These are phyloP conservation scores for Ustilago tritici DNA, from an alignment of 1,284 basidiomycete species.

Conservation along the genomic window DNA sequence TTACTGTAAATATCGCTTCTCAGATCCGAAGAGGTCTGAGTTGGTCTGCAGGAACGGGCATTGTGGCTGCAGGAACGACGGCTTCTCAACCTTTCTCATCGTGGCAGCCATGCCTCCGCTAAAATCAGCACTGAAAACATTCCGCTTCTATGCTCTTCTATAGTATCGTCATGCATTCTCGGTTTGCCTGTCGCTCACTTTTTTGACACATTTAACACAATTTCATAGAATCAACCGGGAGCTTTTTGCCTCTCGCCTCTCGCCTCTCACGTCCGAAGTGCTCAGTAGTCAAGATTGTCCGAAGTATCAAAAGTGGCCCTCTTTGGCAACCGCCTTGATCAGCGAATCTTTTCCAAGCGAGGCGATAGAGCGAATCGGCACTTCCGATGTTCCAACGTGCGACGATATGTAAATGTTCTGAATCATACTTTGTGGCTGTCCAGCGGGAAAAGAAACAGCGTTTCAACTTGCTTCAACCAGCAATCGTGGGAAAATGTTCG, in stretches of 20 bases:
- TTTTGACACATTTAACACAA: slow-evolving; percentile 24
- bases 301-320: background rate
- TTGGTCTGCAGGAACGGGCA: background rate
- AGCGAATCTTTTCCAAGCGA: background rate
- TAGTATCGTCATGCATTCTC: slow-evolving; percentile 10
- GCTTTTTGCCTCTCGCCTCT: background rate
- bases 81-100: background rate
- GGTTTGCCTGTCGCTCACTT: background rate
- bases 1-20: slow-evolving; percentile 13
- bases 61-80: background rate
- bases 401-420: background rate
- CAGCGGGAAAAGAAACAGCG: background rate
- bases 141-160: slow-evolving; percentile 2
- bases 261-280: slow-evolving; percentile 1
- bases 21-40: background rate
- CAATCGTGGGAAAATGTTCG: slow-evolving; percentile 9
- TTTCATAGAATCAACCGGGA: slow-evolving; percentile 20
- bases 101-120: background rate
- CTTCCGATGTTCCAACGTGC: slow-evolving; percentile 6
- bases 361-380: background rate
- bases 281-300: background rate
- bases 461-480: background rate
- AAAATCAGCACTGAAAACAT: background rate
- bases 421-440: background rate
- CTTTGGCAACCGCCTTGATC: background rate